Evolutionary conservation across 108 stramenopile species (phyloP).

Genomic region (Pseudonitzschia multiseries): DNA sequence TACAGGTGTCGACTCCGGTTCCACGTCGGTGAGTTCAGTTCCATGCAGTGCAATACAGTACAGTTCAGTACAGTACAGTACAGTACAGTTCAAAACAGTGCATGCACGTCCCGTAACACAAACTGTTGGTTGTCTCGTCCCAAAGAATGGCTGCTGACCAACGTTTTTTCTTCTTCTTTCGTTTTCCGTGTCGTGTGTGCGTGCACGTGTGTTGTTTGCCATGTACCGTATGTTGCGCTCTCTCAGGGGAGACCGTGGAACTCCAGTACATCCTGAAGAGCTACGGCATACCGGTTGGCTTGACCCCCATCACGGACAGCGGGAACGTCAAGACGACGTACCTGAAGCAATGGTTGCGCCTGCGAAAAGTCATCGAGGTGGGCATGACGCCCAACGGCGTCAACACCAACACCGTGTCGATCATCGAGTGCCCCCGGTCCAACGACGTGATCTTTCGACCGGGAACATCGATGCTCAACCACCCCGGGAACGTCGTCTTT

Average conservation of each 20-base stretch:
- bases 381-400: neutral
- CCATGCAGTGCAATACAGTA: neutral
- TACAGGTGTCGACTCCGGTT: neutral
- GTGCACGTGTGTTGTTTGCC: too few relatives aligned
- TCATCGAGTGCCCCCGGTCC: neutral
- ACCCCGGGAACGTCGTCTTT: constrained; percentile 16
- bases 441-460: constrained; percentile 14
- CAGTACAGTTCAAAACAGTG: too few relatives aligned
- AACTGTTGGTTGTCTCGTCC: neutral
- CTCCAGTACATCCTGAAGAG: neutral
- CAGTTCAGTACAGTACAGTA: too few relatives aligned
- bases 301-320: neutral
- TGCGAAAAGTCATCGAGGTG: neutral
- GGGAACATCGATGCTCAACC: neutral
- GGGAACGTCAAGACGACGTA: constrained; percentile 4
- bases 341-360: constrained; percentile 1
- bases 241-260: neutral
- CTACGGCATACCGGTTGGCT: constrained; percentile 8
- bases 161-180: too few relatives aligned
- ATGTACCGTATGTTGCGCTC: too few relatives aligned
- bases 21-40: constrained; percentile 4
- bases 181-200: too few relatives aligned
- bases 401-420: neutral
- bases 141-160: too few relatives aligned
- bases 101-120: too few relatives aligned